These are phyloP conservation scores for Penicillium desertorum DNA, from an alignment of 495 filamentous ascomycete genomes.

Conservation along the genomic window DNA sequence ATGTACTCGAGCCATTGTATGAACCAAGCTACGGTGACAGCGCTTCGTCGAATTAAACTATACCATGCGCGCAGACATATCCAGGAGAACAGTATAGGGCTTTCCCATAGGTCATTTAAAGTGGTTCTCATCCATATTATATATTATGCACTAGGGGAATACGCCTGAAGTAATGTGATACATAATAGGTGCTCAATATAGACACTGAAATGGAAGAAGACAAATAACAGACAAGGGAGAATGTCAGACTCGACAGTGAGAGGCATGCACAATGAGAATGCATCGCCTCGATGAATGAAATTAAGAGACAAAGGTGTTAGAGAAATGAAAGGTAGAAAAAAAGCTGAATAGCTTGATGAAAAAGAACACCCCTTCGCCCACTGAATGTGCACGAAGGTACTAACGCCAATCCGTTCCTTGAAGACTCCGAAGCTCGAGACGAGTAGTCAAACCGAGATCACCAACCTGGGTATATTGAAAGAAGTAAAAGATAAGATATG, in stretches of 20 bases:
- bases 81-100: background rate
- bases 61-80: background rate
- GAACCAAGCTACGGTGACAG: background rate
- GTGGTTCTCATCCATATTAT: background rate
- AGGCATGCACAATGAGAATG: constrained; percentile 57
- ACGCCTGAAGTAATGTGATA: constrained; percentile 6
- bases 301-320: background rate
- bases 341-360: background rate
- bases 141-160: constrained; percentile 1
- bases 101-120: background rate
- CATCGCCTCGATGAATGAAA: constrained; percentile 23
- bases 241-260: constrained; percentile 25
- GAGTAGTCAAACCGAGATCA: constrained; percentile 4
- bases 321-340: background rate
- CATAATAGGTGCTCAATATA: constrained; percentile 6
- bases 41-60: background rate
- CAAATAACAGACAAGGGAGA: background rate
- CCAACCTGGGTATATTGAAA: constrained; percentile 16
- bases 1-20: background rate
- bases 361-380: constrained; percentile 4
- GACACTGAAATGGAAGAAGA: constrained; percentile 9
- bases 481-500: constrained; percentile 1
- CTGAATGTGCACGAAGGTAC: background rate
- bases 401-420: constrained; percentile 9
- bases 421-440: constrained; percentile 8